Base-by-base conservation (phyloP, 2,329 filamentous ascomycete species). In the Aspergillus fumigatiaffinis region DNA sequence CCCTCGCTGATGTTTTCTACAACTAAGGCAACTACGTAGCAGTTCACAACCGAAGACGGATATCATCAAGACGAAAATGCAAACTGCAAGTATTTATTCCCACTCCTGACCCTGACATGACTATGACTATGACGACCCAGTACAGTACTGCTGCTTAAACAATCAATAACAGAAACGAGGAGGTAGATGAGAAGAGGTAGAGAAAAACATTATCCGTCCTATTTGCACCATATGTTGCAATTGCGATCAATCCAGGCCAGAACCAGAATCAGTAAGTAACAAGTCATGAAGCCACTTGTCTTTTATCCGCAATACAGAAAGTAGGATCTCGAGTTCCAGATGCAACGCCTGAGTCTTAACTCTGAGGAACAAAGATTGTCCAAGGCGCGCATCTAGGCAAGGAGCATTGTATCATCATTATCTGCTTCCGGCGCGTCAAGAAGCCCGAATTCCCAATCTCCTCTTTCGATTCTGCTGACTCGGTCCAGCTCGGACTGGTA, bases 401-500 rank as follows among this genome's bases (percentile, higher is more conserved):
- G 63, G 50, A 69, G 60, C 71, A 74, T 73, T 60, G 69, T 72
- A 54, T 71, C 70, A 66, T 73, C 71, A 64, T 71, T 67, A 71
- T 72, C 71, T 42, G 56, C 56, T 52, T 64, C 66, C 1, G 66
- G 65, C 5, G 53, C 51, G 14, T 64, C 62, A 5, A 73, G 63
- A 46, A 73, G 76, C 44, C 76, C 80, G 70, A 97, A 90, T 17
- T 89, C 89, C 80, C 95, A 97, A 70, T 95, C 87, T 57, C 95
- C 92, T 69, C 90, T 90, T 75, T 94, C 87, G 71, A 97, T 92
- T 53, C 90, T 89, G 53, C 89, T 90, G 64, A 94, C 88, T 61
- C 91, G 84, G 75, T 99, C 94, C 68, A 99, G 78, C 75, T 97
- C 92, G 25, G 84, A 85, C 76, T 96, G 90, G 73, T 97, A 99